Base-by-base conservation (phyloP, 164 flowering plant genomes). In the Nelumbo lutea region DNA sequence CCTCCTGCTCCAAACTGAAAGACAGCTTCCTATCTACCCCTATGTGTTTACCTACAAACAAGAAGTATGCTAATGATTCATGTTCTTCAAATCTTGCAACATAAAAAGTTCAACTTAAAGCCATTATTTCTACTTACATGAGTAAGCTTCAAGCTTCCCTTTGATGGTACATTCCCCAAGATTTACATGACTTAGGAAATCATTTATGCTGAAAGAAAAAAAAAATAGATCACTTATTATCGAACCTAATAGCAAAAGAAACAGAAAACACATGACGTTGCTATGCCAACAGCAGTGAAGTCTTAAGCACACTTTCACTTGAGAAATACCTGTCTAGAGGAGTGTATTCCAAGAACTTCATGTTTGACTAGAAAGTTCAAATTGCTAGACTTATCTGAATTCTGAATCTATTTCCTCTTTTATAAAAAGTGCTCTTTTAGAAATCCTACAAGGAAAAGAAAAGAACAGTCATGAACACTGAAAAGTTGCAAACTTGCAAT, bases 1-100 rank as follows among this genome's bases (percentile, higher is more conserved):
- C 98, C 97, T 95, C 96, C 73, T 87, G 83, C 74, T 95, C 98
- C 83, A 95, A 79, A 73, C 98, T 92, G 60, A 86, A 68, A 43
- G 98, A 95, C 44, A 91, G 70, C 77, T 84, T 93, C 71, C 83
- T 94, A 83, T 94, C 98, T 2, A 85, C 70, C 75, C 92, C 91
- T 0, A 96, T 83, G 68, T 90, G 97, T 81, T 95, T 95, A 79
- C 98, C 98, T 95, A 66, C 38, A 74, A 74, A 69, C 27, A 68
- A 15, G 70, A 67, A 61, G 44, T 8, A 5, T 68, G 64, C 50
- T 8, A 27, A 69, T 65, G 42, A 48, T 9, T 46, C 43, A 2
- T 47, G 15, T n/a, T 41, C 58, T 64, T 10, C 14, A 42, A 6
- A 41, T 14, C 11, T 7, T 61, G 6, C 9, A 67, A 15, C 13